Base-by-base conservation (phyloP, 83 land plant species). In the Isoetes engelmannii region DNA sequence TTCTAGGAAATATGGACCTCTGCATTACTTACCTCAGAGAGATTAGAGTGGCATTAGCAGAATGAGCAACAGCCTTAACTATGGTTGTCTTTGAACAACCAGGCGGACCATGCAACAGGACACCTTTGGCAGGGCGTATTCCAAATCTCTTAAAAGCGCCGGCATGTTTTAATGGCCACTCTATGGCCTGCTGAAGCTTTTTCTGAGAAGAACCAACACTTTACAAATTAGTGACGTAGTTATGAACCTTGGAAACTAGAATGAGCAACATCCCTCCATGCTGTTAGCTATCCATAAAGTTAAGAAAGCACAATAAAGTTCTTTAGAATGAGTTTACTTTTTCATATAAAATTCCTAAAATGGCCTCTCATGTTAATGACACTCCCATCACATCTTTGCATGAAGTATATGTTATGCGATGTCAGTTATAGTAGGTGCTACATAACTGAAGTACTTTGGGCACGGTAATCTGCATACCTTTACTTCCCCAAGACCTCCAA, bases 31-130 rank as follows among this genome's bases (percentile, higher is more conserved):
- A 84, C 94, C 91, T 85, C 57, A 92, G 73, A 43, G 97, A 87
- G 69, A 89, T 83, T 55, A 87, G 86, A 45, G 86, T 82, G n/a
- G 91, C 90, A 68, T 87, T 85, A 18, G 95, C 85, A 73, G 95
- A 86, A 87, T 92, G 82, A 48, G 97, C 94, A 53, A 89, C 91
- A 69, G 97, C 97, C 67, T 87, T 89, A 41, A 84, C 95, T 65
- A 92, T 86, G 45, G 95, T 86, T 5, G 97, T 92, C 65, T 92
- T 92, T 13, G 86, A 89, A 77, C 97, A 92, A 17, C 97, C 97
- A 50, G 97, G 97, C 45, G 97, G 97, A 7, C 97, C 97, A 81
- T 92, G 88, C 47, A 92, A 78, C 60, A 92, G 83, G 65, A 89
- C 82, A 28, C 94, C 97, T 47, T 87, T 85, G 15, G 77, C 60